These are phyloP conservation scores for Balansia obtecta DNA, from an alignment of 2,329 filamentous ascomycete genomes.

Conservation along the genomic window DNA sequence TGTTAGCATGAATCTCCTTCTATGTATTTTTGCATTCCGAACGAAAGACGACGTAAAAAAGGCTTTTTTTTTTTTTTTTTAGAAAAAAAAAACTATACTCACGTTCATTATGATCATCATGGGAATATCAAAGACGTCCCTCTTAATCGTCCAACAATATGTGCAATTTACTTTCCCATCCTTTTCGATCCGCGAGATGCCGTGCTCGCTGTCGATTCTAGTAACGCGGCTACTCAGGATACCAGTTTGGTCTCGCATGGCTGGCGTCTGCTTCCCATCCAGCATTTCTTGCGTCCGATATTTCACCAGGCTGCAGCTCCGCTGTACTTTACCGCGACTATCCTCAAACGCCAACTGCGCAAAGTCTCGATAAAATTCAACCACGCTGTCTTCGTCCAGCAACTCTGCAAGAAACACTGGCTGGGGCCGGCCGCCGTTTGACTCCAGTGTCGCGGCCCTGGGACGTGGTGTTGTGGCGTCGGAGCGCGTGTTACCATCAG, in stretches of 20 bases:
- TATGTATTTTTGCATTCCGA: background rate
- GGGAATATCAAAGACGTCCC: conserved; percentile 95
- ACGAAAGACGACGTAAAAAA: too few species aligned
- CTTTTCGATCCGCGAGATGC: conserved; percentile 69
- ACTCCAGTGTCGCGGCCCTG: conserved; percentile 30
- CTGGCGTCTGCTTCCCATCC: conserved; percentile 26
- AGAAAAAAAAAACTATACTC: conserved; percentile 30
- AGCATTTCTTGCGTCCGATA: conserved; percentile 64
- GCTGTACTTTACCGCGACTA: conserved; percentile 71
- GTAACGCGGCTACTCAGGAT: conserved; percentile 48
- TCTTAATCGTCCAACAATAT: conserved; percentile 94
- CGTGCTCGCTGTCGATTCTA: conserved; percentile 58
- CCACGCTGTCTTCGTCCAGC: conserved; percentile 83
- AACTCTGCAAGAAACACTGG: conserved; percentile 87
- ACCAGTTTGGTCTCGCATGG: conserved; percentile 33
- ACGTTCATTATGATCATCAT: conserved; percentile 99
- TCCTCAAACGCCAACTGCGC: conserved; percentile 86
- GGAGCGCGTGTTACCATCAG: conserved; percentile 18
- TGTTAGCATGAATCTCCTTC: conserved; percentile 10
- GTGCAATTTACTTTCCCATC: conserved; percentile 91
- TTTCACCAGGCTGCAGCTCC: conserved; percentile 76
- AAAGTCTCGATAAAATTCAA: conserved; percentile 94
- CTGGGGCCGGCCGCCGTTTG: conserved; percentile 42
- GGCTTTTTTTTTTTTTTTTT: too few species aligned
- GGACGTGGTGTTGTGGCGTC: conserved; percentile 39